Conservation (phyloP, 495 filamentous ascomycete species). For the Podospora pseudoanserina region DNA sequence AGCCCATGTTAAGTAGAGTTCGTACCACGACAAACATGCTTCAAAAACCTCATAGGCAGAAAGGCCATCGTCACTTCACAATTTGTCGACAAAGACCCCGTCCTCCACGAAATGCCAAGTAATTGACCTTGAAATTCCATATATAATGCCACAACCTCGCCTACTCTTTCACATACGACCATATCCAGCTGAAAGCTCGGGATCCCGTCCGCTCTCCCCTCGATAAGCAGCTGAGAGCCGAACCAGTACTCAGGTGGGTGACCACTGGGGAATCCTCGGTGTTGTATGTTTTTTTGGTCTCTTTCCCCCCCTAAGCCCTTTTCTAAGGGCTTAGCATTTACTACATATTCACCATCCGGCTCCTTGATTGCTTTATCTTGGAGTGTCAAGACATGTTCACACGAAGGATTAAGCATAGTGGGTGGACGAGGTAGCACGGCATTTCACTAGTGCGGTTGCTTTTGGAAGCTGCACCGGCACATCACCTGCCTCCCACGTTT, state of each 20-base stretch:
- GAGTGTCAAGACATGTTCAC: neutral
- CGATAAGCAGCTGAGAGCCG: slow-evolving; percentile 33
- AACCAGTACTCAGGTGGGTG: slow-evolving; percentile 6
- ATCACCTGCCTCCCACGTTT: neutral
- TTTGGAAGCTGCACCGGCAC: neutral
- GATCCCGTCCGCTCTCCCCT: slow-evolving; percentile 53
- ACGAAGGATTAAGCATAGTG: neutral
- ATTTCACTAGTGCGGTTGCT: neutral
- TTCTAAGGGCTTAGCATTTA: no score
- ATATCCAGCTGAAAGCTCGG: slow-evolving; percentile 44
- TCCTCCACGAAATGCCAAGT: no score
- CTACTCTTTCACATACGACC: slow-evolving; percentile 38
- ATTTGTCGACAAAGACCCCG: no score
- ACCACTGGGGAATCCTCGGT: neutral
- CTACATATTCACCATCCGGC: no score
- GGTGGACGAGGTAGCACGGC: neutral
- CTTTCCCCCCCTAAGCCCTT: no score
- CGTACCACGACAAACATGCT: no score
- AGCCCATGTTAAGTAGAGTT: no score
- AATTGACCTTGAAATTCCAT: no score
- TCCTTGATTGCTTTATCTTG: no score
- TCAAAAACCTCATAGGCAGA: no score
- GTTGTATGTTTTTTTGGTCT: neutral
- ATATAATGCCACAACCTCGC: no score
- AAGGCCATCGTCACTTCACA: no score